Conservation (phyloP, 345 rosid species). For the Balakata baccata region DNA sequence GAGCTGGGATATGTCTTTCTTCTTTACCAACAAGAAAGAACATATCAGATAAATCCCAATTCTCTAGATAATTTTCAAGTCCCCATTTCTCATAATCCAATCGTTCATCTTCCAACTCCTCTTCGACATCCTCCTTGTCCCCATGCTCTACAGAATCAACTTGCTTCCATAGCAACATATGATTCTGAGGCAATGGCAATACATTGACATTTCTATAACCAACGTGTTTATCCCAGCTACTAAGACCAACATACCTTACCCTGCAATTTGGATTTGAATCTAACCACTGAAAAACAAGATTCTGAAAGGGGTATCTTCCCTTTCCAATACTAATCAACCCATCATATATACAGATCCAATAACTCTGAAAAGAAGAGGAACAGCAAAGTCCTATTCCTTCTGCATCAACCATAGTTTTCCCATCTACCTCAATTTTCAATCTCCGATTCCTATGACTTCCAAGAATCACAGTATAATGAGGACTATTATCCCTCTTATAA, state of each 20-base stretch:
- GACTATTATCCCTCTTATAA: constrained; percentile 82
- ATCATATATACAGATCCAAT: constrained; percentile 91
- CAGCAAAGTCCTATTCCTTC: constrained; percentile 73
- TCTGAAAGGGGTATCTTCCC: constrained; percentile 96
- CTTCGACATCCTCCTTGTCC: constrained; percentile 47
- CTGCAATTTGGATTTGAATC: constrained; percentile 78
- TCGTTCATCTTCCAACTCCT: constrained; percentile 42
- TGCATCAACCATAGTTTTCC: constrained; percentile 74
- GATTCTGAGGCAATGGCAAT: constrained; percentile 74
- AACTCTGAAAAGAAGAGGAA: constrained; percentile 78
- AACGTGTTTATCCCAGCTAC: constrained; percentile 97
- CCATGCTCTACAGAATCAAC: constrained; percentile 54
- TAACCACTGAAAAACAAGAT: constrained; percentile 83
- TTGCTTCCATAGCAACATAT: constrained; percentile 80
- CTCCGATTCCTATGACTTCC: constrained; percentile 91
- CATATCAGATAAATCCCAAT: constrained; percentile 71
- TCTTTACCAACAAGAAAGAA: constrained; percentile 66
- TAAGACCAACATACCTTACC: constrained; percentile 79
- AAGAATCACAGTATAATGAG: constrained; percentile 90
- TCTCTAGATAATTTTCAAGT: constrained; percentile 74
- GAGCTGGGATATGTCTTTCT: constrained; percentile 71
- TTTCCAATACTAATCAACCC: constrained; percentile 85
- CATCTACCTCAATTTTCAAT: constrained; percentile 88
- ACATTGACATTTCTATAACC: constrained; percentile 93
- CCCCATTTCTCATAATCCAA: constrained; percentile 68